These are phyloP conservation scores for Raffaelea arxii DNA, from an alignment of 2,329 filamentous ascomycete genomes.

Conservation along the genomic window DNA sequence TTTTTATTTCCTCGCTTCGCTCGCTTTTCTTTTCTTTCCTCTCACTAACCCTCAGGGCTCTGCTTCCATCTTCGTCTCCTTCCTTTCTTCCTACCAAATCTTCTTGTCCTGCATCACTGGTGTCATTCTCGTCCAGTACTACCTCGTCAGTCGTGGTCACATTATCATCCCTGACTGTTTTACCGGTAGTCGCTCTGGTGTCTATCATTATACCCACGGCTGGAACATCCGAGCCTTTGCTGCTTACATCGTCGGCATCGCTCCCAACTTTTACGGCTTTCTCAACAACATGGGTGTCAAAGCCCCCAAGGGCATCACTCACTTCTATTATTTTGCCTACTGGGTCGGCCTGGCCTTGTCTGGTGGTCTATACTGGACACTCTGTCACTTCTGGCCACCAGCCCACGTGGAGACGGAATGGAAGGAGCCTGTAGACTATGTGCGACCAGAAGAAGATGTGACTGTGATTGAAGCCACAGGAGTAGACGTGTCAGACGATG, in stretches of 20 bases:
- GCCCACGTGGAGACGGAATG: constrained; percentile 10
- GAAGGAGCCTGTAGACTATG: constrained; percentile 12
- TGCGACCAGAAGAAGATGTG: constrained; percentile 18
- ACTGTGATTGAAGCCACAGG: neutral
- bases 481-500: neutral
- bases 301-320: constrained; percentile 21
- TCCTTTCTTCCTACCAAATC: constrained; percentile 31
- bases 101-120: constrained; percentile 31
- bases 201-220: constrained; percentile 12
- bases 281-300: constrained; percentile 28
- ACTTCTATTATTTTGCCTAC: constrained; percentile 48
- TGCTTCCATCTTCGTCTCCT: constrained; percentile 27
- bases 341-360: constrained; percentile 41
- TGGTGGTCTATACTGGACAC: constrained; percentile 14
- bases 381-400: constrained; percentile 13
- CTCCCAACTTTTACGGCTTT: constrained; percentile 31
- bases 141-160: constrained; percentile 24
- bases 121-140: constrained; percentile 32
- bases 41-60: constrained; percentile 9
- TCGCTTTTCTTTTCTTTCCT: neutral
- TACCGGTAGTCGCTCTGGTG: neutral
- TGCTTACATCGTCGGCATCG: constrained; percentile 23
- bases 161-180: constrained; percentile 25
- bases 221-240: constrained; percentile 12
- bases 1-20: neutral